Base-by-base conservation (phyloP, 768 basidiomycete species). In the Serpula lacrymans region DNA sequence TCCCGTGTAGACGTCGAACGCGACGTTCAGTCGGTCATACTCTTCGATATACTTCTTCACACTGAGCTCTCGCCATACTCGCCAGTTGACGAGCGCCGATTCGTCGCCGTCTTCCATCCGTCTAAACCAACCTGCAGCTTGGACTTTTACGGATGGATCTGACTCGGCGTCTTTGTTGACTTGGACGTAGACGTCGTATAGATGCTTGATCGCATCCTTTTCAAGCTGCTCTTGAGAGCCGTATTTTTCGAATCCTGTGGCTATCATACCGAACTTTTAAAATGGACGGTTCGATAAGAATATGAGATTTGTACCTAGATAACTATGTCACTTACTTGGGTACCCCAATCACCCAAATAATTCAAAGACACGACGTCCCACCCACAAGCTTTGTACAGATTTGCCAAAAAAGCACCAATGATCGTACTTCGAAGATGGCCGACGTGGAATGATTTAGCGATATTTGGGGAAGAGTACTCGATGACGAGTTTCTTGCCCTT, bases 341-440 rank as follows among this genome's bases (percentile, higher is more conserved):
- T 97, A 17, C 95, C 95, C 95, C 94, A 98, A 57, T 97, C 95
- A 2, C 95, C 95, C 12, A 97, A 77, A 60, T 99, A 99, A 60
- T 99, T 99, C 64, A 97, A 69, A 2, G 86, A 76, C 26, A 78
- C 63, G n/a, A 94, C 92, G 6, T 91, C 78, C 93, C 91, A 98
- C 12, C 95, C 94, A 53, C 85, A 90, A 6, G 89, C 77, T 56
- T 82, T 84, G 72, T 98, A 95, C 29, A 97, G 53, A 64, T 97
- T 97, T 8, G 78, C 71, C 43, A 97, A 64, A 70, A 96, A 96
- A 0, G 89, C 85, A n/a, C 95, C 95, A 57, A 98, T 95, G 61
- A 99, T 99, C n/a, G 95, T 99, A 39, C 90, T 93, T 27, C 95
- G 78, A 45, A 98, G 67, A 64, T 98, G 95, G 11, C 95, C 96